These are phyloP conservation scores for Misopates orontium DNA, from an alignment of 257 asterid genomes.

Conservation along the genomic window DNA sequence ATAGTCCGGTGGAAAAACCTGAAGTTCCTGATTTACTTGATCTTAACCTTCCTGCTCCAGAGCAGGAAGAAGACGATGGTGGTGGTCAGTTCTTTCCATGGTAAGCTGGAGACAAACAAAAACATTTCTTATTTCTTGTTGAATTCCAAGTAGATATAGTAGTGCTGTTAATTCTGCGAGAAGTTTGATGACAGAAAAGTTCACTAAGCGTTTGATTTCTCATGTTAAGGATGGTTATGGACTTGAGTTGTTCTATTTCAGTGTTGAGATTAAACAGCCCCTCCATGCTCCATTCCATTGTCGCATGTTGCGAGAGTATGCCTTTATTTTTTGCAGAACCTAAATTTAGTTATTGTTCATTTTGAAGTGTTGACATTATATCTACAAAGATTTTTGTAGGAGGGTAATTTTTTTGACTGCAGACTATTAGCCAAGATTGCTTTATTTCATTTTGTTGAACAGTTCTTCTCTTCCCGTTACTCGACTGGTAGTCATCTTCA, in stretches of 20 bases:
- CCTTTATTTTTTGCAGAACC: slow-evolving; percentile 14
- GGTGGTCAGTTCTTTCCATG: slow-evolving; percentile 35
- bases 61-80: slow-evolving; percentile 53
- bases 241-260: slow-evolving; percentile 16
- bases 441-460: slow-evolving; percentile 15
- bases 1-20: slow-evolving; percentile 37
- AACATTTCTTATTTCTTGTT: not conserved
- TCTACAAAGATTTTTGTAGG: slow-evolving; percentile 29
- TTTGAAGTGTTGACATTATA: slow-evolving; percentile 27
- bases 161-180: slow-evolving; percentile 14
- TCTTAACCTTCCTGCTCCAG: slow-evolving; percentile 92
- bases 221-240: not conserved
- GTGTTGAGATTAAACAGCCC: slow-evolving; percentile 13
- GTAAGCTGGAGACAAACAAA: slow-evolving; percentile 31
- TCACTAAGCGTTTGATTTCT: slow-evolving; percentile 2
- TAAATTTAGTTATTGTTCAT: slow-evolving; percentile 25
- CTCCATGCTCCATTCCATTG: slow-evolving; percentile 9
- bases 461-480: slow-evolving; percentile 12
- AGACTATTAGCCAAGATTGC: slow-evolving; percentile 26
- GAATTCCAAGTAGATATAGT: slow-evolving; percentile 7
- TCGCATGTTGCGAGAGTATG: slow-evolving; percentile 28
- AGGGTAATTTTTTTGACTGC: slow-evolving; percentile 25
- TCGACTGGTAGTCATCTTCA: not conserved
- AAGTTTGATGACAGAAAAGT: slow-evolving; percentile 2
- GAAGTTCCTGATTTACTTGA: slow-evolving; percentile 58